Evolutionary conservation across 169 alveolate genomes (phyloP), one percentile per base, ranked within the genome.

Genomic region (Plasmodium falciparum): DNA sequence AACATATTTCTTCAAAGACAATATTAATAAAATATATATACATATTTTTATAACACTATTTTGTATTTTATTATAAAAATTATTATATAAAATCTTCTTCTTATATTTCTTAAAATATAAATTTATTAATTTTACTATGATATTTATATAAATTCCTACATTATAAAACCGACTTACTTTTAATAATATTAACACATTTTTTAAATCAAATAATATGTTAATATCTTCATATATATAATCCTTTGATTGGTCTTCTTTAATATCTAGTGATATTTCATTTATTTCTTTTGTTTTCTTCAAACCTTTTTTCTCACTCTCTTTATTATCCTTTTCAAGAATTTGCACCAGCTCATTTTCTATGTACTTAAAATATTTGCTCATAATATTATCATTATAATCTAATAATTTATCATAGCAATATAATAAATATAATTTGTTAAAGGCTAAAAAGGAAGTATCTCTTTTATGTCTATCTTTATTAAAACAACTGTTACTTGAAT

Each of bases 291-390:
- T 73, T 54, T 26, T 13, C 22, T 62, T 70, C 47, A 39, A 5
- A 5, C 47, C 1, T 39, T 39, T 39, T 24, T 47, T 61, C 3
- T 22, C 11, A 5, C 13, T 11, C 11, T 39, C 11, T 4, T 29
- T 62, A 50, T 63, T 56, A 12, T 49, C 72, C 15, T 5, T 73
- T 17, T 29, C 72, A 9, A 29, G n/a, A 9, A 12, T 47, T 45
- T 17, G 4, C 3, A 29, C 43, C 39, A 83, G 15, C 3, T 24
- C 43, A 54, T 20, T 65, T 26, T 70, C 86, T 24, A 86, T 43
- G 73, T 86, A 86, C 45, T 86, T 86, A 50, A 86, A 86, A 47
- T 86, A 86, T 72, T 86, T 86, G 47, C 92, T 86, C 45, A 86
- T 72, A 62, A 86, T 73, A 47, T 86, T 86, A 61, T 86, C 92